Evolutionary conservation across 192 early-diverging fungal genomes (phyloP).

Genomic region (Entomortierella beljakovae): DNA sequence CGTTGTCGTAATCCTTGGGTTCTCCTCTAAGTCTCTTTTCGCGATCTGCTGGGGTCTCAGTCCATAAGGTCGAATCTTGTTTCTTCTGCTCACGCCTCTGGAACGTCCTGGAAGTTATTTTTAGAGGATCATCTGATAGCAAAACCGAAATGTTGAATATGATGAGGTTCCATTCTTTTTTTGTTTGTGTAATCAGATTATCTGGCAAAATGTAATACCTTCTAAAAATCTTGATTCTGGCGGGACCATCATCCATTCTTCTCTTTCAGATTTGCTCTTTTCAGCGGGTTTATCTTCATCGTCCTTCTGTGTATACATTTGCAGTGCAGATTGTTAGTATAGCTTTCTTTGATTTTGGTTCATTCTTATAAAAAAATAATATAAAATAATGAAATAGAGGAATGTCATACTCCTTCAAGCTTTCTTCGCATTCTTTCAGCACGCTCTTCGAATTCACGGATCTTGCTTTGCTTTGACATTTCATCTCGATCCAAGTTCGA

Average conservation of each 20-base stretch:
- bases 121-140: constrained; percentile 38
- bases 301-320: constrained; percentile 10
- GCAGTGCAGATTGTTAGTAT: background rate
- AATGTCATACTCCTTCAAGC: constrained; percentile 28
- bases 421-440: constrained; percentile 55
- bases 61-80: constrained; percentile 66
- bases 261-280: constrained; percentile 51
- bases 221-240: constrained; percentile 59
- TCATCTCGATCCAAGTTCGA: constrained; percentile 30
- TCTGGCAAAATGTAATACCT: constrained; percentile 13
- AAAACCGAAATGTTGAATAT: background rate
- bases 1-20: constrained; percentile 24
- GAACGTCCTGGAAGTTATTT: constrained; percentile 60
- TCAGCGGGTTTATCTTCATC: background rate
- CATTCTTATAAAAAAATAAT: background rate
- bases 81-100: constrained; percentile 51
- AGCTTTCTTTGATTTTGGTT: background rate
- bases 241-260: constrained; percentile 73
- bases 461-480: constrained; percentile 38
- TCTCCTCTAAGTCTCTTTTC: constrained; percentile 52
- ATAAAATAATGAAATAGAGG: background rate
- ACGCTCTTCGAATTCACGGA: constrained; percentile 53
- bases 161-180: too few species aligned
- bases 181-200: background rate
- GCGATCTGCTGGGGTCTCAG: constrained; percentile 66